Evolutionary conservation across 2,329 filamentous ascomycete genomes (phyloP).

Genomic region (Ascochyta koolunga): DNA sequence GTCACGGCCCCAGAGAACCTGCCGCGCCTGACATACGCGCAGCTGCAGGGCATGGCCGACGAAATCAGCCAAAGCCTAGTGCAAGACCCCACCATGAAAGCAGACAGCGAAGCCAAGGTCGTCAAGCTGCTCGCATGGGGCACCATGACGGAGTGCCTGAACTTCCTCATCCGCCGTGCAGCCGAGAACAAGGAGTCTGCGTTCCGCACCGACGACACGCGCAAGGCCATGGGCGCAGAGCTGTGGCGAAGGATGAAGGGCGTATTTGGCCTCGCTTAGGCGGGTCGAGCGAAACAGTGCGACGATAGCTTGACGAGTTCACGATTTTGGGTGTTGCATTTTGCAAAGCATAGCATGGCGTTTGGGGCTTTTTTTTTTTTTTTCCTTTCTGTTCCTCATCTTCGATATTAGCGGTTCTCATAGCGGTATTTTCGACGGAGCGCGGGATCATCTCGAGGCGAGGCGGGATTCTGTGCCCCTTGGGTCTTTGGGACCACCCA

Average conservation of each 20-base stretch:
- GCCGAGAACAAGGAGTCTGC: constrained; percentile 68
- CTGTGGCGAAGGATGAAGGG: constrained; percentile 49
- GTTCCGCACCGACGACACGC: constrained; percentile 59
- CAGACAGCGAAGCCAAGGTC: constrained; percentile 50
- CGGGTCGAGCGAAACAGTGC: background rate
- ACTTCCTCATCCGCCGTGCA: constrained; percentile 68
- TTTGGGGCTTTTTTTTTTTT: background rate
- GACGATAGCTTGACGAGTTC: background rate
- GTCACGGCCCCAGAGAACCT: constrained; percentile 38
- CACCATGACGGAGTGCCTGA: constrained; percentile 74
- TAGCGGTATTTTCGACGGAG: background rate
- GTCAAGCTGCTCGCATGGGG: constrained; percentile 66
- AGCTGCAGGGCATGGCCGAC: constrained; percentile 95
- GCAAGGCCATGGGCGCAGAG: constrained; percentile 59
- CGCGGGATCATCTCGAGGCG: background rate
- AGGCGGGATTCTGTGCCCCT: constrained; percentile 1
- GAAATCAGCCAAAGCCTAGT: constrained; percentile 73
- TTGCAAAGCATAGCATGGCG: background rate
- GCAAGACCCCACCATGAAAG: constrained; percentile 49
- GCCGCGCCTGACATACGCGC: constrained; percentile 65
- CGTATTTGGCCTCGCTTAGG: constrained; percentile 32
- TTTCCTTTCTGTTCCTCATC: no score
- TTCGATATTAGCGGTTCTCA: background rate
- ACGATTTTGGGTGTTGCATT: background rate
- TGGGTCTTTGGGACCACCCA: background rate